Base-by-base conservation (phyloP, 2,329 filamentous ascomycete genomes). In the Aspergillus niger region DNA sequence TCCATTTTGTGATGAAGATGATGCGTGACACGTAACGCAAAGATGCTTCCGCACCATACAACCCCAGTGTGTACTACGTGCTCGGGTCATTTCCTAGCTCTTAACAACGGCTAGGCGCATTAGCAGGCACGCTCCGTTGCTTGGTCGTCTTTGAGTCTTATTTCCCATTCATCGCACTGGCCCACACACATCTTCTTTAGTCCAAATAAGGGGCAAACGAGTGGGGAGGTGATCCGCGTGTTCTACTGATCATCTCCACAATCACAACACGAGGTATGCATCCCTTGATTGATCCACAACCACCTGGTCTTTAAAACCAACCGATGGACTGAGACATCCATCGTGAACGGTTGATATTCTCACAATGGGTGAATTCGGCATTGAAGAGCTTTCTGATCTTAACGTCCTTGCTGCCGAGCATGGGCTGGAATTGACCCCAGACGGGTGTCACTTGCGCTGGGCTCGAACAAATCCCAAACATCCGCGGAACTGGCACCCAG, bases 381-480 rank as follows among this genome's bases (percentile, higher is more conserved):
- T 50, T 32, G 26, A 50, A 28, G 47, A 50, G 26, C 26, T 30
- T 28, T 30, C 47, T 17, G 47, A 50, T 17, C 8, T 50, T 4
- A 30, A 7, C 26, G 47, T 30, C 15, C 26, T 50, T n/a, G 47
- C 47, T 8, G 26, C 47, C 15, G 59, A 55, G 24, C 41, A 55
- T 44, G 39, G 43, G 8, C 53, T 55, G 2, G 53, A 44, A 26
- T 28, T 55, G 26, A 55, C 53, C 28, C 39, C 53, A 13, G 53
- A 55, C n/a, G 53, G 53, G n/a, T 32, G 43, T 20, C 43, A 55
- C 24, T 20, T 55, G 26, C 53, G 53, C 53, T 55, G 53, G 53
- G 41, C 39, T 10, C 41, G 43, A n/a, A 30, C 26, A n/a, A 55
- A 55, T 26, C 41, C 17, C 5, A 55, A 47, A 20, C 53, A 55